These are phyloP conservation scores for Fagopyrum esculentum DNA, from an alignment of 148 eudicot species.

Conservation along the genomic window DNA sequence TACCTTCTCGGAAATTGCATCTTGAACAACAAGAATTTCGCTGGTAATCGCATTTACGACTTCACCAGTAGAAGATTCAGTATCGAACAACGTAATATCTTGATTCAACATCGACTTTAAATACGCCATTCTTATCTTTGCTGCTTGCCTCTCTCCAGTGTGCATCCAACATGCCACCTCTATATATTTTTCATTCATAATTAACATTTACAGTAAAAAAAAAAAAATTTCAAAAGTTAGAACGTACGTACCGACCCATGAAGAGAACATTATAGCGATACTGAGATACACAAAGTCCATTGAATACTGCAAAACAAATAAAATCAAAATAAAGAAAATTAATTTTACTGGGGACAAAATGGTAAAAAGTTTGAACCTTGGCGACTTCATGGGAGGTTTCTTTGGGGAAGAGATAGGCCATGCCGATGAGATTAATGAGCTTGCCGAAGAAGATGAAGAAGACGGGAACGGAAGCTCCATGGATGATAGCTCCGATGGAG, in stretches of 20 bases:
- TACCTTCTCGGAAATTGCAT: constrained; percentile 98
- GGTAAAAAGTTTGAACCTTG: constrained; percentile 28
- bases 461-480: constrained; percentile 89
- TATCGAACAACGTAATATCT: constrained; percentile 84
- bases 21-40: constrained; percentile 82
- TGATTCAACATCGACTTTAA: constrained; percentile 73
- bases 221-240: not conserved
- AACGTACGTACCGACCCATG: constrained; percentile 71
- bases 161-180: constrained; percentile 99
- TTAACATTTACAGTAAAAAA: not conserved
- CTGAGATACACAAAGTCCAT: constrained; percentile 93
- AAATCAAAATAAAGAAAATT: not conserved
- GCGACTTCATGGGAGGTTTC: constrained; percentile 85
- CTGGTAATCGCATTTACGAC: constrained; percentile 82
- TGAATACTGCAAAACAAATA: constrained; percentile 62
- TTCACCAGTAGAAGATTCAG: constrained; percentile 85
- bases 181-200: not conserved
- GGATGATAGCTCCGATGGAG: constrained; percentile 62
- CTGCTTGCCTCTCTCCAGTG: constrained; percentile 92
- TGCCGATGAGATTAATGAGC: constrained; percentile 69
- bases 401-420: constrained; percentile 80
- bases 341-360: too few relatives aligned
- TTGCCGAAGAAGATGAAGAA: constrained; percentile 95
- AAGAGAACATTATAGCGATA: constrained; percentile 71
- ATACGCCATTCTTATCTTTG: constrained; percentile 92